These are phyloP conservation scores for Pinus taeda DNA, from an alignment of 75 land plant genomes.

Conservation along the genomic window DNA sequence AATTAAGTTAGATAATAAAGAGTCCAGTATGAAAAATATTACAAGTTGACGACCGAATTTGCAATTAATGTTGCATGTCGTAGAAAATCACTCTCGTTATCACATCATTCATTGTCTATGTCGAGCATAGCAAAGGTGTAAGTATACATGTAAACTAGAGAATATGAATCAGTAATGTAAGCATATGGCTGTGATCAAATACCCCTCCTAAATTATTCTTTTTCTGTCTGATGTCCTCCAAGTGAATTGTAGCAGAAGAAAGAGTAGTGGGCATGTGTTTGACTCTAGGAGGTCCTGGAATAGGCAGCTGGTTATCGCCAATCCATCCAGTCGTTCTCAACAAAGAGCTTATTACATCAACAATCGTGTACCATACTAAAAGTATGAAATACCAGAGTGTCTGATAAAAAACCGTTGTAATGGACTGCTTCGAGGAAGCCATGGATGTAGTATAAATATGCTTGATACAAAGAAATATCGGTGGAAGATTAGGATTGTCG, in stretches of 20 bases:
- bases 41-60: too few relatives aligned
- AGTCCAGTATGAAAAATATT: too few relatives aligned
- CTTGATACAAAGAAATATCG: slow-evolving; percentile 22
- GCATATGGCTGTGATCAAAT: background rate
- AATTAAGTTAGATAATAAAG: too few relatives aligned
- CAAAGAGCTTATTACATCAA: slow-evolving; percentile 12
- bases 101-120: too few relatives aligned
- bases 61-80: too few relatives aligned
- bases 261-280: slow-evolving; percentile 1
- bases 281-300: slow-evolving; percentile 27
- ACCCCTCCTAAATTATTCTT: background rate
- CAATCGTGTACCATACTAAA: slow-evolving; percentile 28
- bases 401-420: background rate
- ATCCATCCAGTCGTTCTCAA: slow-evolving; percentile 14
- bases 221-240: background rate
- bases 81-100: too few relatives aligned
- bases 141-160: too few relatives aligned
- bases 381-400: slow-evolving; percentile 13
- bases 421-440: background rate
- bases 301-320: slow-evolving; percentile 20
- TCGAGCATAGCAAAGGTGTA: too few relatives aligned
- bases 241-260: background rate
- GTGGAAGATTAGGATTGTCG: slow-evolving; percentile 36
- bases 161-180: too few relatives aligned
- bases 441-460: too few relatives aligned